Conservation (phyloP, 2,329 filamentous ascomycete genomes). For the Plenodomus biglobosus region DNA sequence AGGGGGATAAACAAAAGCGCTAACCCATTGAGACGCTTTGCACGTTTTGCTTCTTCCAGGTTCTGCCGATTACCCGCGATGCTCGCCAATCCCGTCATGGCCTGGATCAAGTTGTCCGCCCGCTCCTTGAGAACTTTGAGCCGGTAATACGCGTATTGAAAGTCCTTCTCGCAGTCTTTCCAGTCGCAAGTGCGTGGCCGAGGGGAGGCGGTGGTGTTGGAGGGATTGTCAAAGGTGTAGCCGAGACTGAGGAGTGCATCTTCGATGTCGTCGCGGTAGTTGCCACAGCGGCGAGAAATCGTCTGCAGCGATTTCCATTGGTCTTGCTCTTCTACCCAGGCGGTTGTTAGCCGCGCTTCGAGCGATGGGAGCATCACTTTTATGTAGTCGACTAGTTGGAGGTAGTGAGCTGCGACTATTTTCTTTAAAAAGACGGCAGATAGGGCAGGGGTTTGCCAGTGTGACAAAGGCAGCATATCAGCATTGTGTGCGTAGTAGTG, state of each 20-base stretch:
- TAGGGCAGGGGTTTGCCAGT: slow-evolving; percentile 24
- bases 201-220: not conserved
- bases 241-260: slow-evolving; percentile 35
- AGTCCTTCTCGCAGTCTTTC: slow-evolving; percentile 34
- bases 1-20: slow-evolving; percentile 40
- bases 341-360: slow-evolving; percentile 35
- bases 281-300: slow-evolving; percentile 39
- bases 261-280: slow-evolving; percentile 41
- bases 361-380: slow-evolving; percentile 40
- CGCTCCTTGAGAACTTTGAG: slow-evolving; percentile 38
- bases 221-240: slow-evolving; percentile 19
- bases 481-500: slow-evolving; percentile 32
- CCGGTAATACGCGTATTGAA: slow-evolving; percentile 39
- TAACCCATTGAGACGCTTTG: slow-evolving; percentile 38
- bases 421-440: slow-evolving; percentile 38
- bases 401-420: slow-evolving; percentile 37
- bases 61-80: slow-evolving; percentile 41
- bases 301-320: slow-evolving; percentile 40
- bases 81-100: slow-evolving; percentile 39
- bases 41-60: slow-evolving; percentile 40
- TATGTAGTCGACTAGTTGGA: slow-evolving; percentile 40
- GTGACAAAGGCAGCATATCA: slow-evolving; percentile 12
- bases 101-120: slow-evolving; percentile 37
- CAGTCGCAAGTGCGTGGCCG: slow-evolving; percentile 11
- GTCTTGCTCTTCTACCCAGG: slow-evolving; percentile 38